Evolutionary conservation across 768 basidiomycete genomes (phyloP), one percentile per base, ranked within the genome.

Genomic region (Lentinula boryana): DNA sequence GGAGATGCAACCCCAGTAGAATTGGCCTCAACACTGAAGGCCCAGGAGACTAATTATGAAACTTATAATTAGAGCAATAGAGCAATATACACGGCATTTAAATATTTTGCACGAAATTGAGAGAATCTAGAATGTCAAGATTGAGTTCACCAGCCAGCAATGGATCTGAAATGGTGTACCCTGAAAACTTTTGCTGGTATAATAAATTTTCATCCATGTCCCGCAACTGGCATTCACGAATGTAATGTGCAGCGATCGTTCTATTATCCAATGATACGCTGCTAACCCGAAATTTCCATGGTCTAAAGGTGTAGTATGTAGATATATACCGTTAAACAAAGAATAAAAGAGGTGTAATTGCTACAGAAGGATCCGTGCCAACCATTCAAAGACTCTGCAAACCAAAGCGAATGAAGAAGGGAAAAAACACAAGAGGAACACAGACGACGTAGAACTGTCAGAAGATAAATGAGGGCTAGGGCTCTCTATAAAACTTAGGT

Each of bases 381-480:
- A 59, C 49, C 61, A 46, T 56, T 56, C 61, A 48, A 41, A 38
- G 27, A 46, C 40, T 57, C 61, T 62, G 56, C 61, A 56, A 48
- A 51, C 33, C 33, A 57, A 49, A 58, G 48, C 21, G 44, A 57
- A 35, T 9, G 21, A n/a, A 5, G 58, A 60, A 62, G 61, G 55
- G 63, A 63, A 61, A 69, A 65, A 65, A 63, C 56, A 38, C 23
- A 64, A 63, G 56, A 64, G 64, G 63, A 65, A 66, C 64, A 68
- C 61, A 62, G 60, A 63, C 63, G 51, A 59, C 36, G 55, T 48
- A 53, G 56, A 63, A 44, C 49, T 31, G 50, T 51, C 51, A 33
- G 41, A 21, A 60, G 61, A 60, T 61, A 35, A 62, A 55, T 13
- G 41, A 48, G 44, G 35, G 57, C 36, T 48, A 21, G 4, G 4